Conservation (phyloP, 768 basidiomycete genomes). For the Steccherinum ochraceum region DNA sequence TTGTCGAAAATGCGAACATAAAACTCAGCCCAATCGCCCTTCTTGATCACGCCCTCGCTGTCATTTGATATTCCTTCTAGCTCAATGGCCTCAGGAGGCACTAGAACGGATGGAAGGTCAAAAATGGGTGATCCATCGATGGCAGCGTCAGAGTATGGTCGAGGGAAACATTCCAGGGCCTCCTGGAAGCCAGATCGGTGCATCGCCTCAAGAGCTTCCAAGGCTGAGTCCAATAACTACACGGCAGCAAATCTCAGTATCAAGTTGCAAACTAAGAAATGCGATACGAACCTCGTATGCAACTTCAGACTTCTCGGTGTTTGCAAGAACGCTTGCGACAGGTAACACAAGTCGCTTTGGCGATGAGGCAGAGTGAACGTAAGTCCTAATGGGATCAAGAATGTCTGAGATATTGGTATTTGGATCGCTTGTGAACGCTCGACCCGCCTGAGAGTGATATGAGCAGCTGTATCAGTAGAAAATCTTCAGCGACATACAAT, state of each 20-base stretch:
- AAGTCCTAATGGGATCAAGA: conserved; percentile 65
- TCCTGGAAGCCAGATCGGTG: conserved; percentile 56
- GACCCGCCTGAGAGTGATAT: conserved; percentile 56
- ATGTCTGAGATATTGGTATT: conserved; percentile 58
- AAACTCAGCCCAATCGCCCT: conserved; percentile 79
- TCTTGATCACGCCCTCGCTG: conserved; percentile 64
- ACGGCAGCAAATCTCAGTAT: too few relatives aligned
- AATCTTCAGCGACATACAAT: conserved; percentile 43
- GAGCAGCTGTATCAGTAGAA: neutral
- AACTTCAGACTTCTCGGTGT: conserved; percentile 38
- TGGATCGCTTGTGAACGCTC: conserved; percentile 53
- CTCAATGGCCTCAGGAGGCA: conserved; percentile 85
- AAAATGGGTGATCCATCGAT: conserved; percentile 45
- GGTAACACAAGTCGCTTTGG: conserved; percentile 67
- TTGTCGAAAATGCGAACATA: conserved; percentile 62
- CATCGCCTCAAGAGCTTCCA: conserved; percentile 57
- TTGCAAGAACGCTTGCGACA: conserved; percentile 45
- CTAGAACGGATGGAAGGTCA: conserved; percentile 70
- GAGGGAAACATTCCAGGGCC: conserved; percentile 48
- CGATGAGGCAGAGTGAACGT: conserved; percentile 52
- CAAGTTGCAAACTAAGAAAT: too few relatives aligned
- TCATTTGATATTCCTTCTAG: conserved; percentile 66
- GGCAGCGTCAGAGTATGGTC: conserved; percentile 53
- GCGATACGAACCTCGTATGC: conserved; percentile 54
- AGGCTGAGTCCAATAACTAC: conserved; percentile 74